Evolutionary conservation across 1,284 basidiomycete genomes (phyloP).

Genomic region (Xerocomus minutiporus): DNA sequence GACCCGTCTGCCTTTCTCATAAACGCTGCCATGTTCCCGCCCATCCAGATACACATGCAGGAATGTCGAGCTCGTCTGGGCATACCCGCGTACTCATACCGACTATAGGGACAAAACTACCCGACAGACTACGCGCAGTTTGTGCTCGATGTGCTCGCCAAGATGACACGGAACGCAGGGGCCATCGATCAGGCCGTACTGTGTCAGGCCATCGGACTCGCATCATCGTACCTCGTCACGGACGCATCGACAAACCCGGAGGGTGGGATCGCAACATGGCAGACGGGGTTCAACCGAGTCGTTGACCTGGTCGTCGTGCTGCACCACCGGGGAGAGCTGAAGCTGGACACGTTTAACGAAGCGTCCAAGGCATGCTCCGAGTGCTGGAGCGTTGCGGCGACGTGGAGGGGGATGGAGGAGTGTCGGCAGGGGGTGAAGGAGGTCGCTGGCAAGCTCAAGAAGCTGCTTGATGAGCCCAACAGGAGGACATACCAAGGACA

Average conservation of each 20-base stretch:
- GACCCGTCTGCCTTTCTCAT: constrained; percentile 25
- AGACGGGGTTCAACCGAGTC: constrained; percentile 58
- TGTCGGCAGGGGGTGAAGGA: constrained; percentile 55
- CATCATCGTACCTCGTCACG: constrained; percentile 71
- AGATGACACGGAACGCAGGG: constrained; percentile 43
- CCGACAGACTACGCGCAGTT: constrained; percentile 58
- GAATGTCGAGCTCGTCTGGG: constrained; percentile 14
- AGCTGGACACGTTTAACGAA: constrained; percentile 65
- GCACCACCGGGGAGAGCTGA: constrained; percentile 58
- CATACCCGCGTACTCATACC: constrained; percentile 9
- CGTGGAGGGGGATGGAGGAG: constrained; percentile 61
- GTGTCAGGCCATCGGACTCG: constrained; percentile 58
- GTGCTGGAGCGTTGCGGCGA: constrained; percentile 69
- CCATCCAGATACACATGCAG: constrained; percentile 31
- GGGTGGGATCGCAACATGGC: constrained; percentile 56
- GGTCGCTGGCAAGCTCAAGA: constrained; percentile 59
- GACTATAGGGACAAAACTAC: constrained; percentile 30
- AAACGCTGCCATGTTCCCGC: constrained; percentile 16
- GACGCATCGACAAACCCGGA: constrained; percentile 63
- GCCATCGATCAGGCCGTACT: constrained; percentile 60
- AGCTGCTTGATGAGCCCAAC: constrained; percentile 56
- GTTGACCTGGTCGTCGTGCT: constrained; percentile 68
- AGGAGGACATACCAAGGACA: constrained; percentile 63
- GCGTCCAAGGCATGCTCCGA: constrained; percentile 76
- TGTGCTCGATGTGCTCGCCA: constrained; percentile 51